These are phyloP conservation scores for Rosellinia necatrix DNA, from an alignment of 2,329 filamentous ascomycete genomes.

Conservation along the genomic window DNA sequence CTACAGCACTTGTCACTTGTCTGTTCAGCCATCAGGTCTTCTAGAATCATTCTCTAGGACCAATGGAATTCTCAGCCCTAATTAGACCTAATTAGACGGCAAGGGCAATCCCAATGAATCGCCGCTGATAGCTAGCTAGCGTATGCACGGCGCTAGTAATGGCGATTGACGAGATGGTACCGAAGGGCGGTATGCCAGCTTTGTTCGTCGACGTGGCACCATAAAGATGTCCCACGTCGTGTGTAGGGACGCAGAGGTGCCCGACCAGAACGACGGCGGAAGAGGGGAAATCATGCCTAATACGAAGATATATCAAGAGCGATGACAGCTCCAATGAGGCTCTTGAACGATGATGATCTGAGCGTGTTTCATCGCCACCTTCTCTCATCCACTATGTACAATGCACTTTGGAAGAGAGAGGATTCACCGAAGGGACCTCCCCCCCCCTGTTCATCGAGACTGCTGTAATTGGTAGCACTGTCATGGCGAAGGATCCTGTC, in stretches of 20 bases:
- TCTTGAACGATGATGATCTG: constrained; percentile 2
- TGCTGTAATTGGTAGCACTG: constrained; percentile 3
- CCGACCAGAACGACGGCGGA: constrained; percentile 7
- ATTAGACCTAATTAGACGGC: too few relatives aligned
- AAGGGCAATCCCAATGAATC: too few relatives aligned
- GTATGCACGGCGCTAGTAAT: constrained; percentile 13
- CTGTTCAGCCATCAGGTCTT: too few relatives aligned
- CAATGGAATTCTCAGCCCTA: background rate
- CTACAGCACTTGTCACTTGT: too few relatives aligned
- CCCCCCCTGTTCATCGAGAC: background rate
- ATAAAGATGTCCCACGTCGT: background rate
- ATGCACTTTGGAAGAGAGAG: too few relatives aligned
- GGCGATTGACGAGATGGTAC: constrained; percentile 13
- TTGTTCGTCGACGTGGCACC: constrained; percentile 24
- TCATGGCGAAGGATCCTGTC: constrained; percentile 12
- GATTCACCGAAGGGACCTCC: constrained; percentile 18
- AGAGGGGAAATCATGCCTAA: constrained; percentile 18
- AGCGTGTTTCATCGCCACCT: too few relatives aligned
- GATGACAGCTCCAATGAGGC: constrained; percentile 8
- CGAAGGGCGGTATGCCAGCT: background rate
- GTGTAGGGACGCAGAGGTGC: constrained; percentile 19
- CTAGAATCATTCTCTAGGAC: background rate
- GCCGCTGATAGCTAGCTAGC: background rate
- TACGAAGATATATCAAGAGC: constrained; percentile 20
- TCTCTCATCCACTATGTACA: too few relatives aligned